Evolutionary conservation across 176 grass and related monocot genomes (phyloP), one percentile per base, ranked within the genome.

Genomic region (Poa pratensis): DNA sequence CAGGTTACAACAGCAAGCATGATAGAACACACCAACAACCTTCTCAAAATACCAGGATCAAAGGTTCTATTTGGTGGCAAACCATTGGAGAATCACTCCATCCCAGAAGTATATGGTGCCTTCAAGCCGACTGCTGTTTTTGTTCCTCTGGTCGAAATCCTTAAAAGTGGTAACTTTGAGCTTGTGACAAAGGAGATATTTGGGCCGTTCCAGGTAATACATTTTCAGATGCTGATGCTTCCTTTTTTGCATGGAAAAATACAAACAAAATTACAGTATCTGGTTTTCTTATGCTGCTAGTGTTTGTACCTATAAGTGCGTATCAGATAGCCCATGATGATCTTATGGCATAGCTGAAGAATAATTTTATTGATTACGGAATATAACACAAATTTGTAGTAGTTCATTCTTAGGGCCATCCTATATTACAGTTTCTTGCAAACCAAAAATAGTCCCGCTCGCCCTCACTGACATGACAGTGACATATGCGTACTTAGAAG

Each of bases 41-140:
- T 98, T 85, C 91, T 98, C 63, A 92, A 92, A 87, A 92, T 98
- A 79, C 90, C 90, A 84, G 96, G 93, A 66, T 98, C 96, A 10
- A 92, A 92, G 86, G 77, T 98, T 86, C 82, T 98, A 60, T 98
- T 98, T 80, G 96, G 96, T 67, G 93, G 96, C 60, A 62, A 90
- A 92, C 80, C 89, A 30, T 88, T 98, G 82, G 78, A 92, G 55
- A 92, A 92, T 62, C 96, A 98, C 74, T 94, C 88, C 73, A 96
- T 98, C 89, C 96, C 96, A 40, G 83, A 98, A 87, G 80, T 98
- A 79, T 98, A 98, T 80, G 96, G 96, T 8, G 96, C 96, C 7
- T 20, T 98, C 73, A 94, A 91, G 52, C 96, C 96, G 59, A 96
- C 96, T 72, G 93, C 96, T 79, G 65, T 98, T 34, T 98, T 96